These are phyloP conservation scores for Hericium rajendrae DNA, from an alignment of 768 basidiomycete genomes.

Conservation along the genomic window DNA sequence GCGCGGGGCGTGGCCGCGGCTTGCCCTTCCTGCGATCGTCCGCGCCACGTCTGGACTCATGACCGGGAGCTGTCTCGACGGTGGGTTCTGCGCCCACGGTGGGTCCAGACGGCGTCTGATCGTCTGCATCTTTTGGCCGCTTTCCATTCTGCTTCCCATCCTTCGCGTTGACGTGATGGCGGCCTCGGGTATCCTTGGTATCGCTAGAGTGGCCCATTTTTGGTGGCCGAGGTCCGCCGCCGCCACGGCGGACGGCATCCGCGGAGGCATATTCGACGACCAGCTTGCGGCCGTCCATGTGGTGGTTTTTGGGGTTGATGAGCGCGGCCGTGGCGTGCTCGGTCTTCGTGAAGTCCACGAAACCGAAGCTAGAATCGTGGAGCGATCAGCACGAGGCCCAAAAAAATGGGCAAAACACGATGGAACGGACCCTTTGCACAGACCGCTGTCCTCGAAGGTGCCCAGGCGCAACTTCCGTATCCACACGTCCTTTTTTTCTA, in stretches of 20 bases:
- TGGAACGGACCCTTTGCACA: conserved; percentile 84
- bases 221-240: conserved; percentile 16
- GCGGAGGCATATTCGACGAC: conserved; percentile 84
- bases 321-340: conserved; percentile 78
- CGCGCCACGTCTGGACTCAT: background rate
- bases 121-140: too few relatives aligned
- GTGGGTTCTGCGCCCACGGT: background rate
- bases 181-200: too few relatives aligned
- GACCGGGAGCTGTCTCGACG: background rate
- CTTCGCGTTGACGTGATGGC: background rate
- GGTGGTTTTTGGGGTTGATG: conserved; percentile 77
- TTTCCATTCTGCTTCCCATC: background rate
- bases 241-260: conserved; percentile 83
- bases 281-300: conserved; percentile 73
- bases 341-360: conserved; percentile 78
- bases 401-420: too few relatives aligned
- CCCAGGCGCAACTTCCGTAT: conserved; percentile 85
- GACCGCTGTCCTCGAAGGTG: conserved; percentile 91
- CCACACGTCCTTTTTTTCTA: conserved; percentile 36
- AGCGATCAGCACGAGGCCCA: background rate
- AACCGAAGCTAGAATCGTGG: conserved; percentile 61
- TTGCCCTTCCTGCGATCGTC: conserved; percentile 4
- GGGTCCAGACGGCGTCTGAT: background rate
- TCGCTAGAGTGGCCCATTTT: background rate
- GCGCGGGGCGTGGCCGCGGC: conserved; percentile 39